Conservation (phyloP, 441 rosid genomes). For the Geranium incanum region DNA sequence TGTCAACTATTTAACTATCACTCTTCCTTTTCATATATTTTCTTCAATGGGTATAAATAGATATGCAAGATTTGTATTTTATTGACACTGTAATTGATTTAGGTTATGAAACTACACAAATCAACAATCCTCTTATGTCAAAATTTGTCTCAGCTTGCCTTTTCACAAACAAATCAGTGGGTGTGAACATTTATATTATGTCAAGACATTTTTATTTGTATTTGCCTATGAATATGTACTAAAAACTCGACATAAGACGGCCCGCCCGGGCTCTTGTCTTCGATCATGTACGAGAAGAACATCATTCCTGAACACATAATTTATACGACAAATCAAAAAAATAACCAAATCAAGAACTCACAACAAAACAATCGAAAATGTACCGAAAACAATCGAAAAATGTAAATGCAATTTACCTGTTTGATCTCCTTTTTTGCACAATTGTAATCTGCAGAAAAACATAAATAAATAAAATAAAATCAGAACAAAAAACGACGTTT, state of each 20-base stretch:
- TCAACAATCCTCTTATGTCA: slow-evolving; percentile 13
- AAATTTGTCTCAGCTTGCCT: slow-evolving; percentile 18
- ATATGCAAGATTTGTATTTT: too few species aligned
- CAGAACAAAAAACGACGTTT: not conserved
- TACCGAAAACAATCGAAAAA: too few species aligned
- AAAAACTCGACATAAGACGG: slow-evolving; percentile 77
- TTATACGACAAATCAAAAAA: too few species aligned
- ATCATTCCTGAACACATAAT: slow-evolving; percentile 37
- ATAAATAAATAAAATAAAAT: not conserved
- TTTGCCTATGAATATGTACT: slow-evolving; percentile 74
- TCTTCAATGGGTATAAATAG: too few species aligned
- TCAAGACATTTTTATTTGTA: slow-evolving; percentile 59
- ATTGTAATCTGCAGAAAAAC: slow-evolving; percentile 48
- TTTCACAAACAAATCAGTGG: slow-evolving; percentile 15
- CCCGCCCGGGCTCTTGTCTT: slow-evolving; percentile 55
- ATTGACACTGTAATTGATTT: too few species aligned
- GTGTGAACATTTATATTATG: not conserved
- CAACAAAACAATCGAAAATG: too few species aligned
- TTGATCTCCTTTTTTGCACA: slow-evolving; percentile 91
- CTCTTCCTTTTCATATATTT: too few species aligned
- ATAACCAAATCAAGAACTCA: too few species aligned
- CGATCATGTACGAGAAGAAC: slow-evolving; percentile 61
- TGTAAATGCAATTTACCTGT: slow-evolving; percentile 36
- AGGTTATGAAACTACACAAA: not conserved
- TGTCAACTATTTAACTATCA: too few species aligned